Conservation (phyloP, 352 stramenopile genomes). For the Pythium rhizo-oryzae region DNA sequence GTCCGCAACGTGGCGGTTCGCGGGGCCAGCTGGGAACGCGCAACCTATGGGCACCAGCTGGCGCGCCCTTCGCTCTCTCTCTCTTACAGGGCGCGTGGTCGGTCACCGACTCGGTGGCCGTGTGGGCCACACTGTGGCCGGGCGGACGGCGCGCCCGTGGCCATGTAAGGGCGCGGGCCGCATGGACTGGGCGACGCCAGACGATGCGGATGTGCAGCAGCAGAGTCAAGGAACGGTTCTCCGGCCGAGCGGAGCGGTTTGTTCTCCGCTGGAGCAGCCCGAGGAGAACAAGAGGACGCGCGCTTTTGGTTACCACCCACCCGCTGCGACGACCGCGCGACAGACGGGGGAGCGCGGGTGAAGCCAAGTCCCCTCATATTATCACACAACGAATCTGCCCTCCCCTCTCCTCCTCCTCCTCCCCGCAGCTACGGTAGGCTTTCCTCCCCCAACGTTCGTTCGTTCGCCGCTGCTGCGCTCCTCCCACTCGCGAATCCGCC, state of each 20-base stretch:
- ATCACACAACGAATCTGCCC: not conserved
- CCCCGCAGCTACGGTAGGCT: not conserved
- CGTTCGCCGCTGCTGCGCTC: not conserved
- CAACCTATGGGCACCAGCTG: not conserved
- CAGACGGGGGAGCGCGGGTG: slow-evolving; percentile 4
- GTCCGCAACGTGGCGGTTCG: not conserved
- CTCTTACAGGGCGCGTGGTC: too few relatives aligned
- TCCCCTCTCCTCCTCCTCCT: slow-evolving; percentile 3
- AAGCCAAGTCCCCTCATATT: not conserved
- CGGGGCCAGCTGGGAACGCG: not conserved
- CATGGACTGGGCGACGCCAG: slow-evolving; percentile 10
- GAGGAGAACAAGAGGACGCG: not conserved
- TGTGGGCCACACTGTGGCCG: too few relatives aligned
- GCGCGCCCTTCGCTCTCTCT: not conserved
- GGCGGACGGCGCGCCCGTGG: not conserved
- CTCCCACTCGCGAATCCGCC: slow-evolving; percentile 18
- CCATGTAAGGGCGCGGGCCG: slow-evolving; percentile 9
- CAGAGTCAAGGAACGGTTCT: slow-evolving; percentile 1
- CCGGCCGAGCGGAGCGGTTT: not conserved
- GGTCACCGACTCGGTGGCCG: too few relatives aligned
- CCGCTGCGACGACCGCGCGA: slow-evolving; percentile 4
- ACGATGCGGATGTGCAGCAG: not conserved
- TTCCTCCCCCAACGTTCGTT: not conserved
- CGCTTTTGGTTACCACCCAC: slow-evolving; percentile 1
- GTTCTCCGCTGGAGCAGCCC: not conserved